Conservation (phyloP, 495 filamentous ascomycete genomes). For the Letharia columbiana region DNA sequence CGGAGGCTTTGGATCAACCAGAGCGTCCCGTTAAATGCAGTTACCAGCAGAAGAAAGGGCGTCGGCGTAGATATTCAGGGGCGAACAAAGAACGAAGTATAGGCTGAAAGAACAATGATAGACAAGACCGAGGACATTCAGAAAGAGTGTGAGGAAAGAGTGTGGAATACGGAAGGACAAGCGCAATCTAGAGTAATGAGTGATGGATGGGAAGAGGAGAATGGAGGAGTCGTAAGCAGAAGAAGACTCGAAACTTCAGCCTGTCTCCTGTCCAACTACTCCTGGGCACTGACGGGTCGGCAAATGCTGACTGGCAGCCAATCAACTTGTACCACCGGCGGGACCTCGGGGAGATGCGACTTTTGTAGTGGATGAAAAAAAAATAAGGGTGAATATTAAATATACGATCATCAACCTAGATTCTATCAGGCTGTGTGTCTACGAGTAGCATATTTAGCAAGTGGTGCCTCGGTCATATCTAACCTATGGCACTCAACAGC, state of each 20-base stretch:
- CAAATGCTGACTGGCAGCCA: neutral
- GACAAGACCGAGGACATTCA: neutral
- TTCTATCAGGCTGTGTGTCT: neutral
- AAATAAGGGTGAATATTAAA: too few species aligned
- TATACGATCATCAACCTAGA: neutral
- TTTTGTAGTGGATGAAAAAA: too few species aligned
- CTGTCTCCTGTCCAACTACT: too few species aligned
- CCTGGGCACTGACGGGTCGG: too few species aligned
- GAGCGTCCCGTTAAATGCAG: neutral
- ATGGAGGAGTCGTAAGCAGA: too few species aligned
- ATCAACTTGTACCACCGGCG: neutral
- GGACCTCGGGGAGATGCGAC: neutral
- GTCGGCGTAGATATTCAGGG: neutral
- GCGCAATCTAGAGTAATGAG: too few species aligned
- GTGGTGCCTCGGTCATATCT: neutral
- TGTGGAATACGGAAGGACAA: too few species aligned
- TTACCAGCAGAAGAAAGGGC: constrained; percentile 8
- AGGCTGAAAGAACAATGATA: neutral
- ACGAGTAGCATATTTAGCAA: neutral
- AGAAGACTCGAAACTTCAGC: too few species aligned
- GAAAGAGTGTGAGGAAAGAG: neutral
- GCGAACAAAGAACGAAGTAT: constrained; percentile 9
- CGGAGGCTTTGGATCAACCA: constrained; percentile 14
- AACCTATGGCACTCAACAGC: neutral
- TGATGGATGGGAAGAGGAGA: too few species aligned